Evolutionary conservation across 352 stramenopile genomes (phyloP).

Genomic region (Pythium aristosporum): DNA sequence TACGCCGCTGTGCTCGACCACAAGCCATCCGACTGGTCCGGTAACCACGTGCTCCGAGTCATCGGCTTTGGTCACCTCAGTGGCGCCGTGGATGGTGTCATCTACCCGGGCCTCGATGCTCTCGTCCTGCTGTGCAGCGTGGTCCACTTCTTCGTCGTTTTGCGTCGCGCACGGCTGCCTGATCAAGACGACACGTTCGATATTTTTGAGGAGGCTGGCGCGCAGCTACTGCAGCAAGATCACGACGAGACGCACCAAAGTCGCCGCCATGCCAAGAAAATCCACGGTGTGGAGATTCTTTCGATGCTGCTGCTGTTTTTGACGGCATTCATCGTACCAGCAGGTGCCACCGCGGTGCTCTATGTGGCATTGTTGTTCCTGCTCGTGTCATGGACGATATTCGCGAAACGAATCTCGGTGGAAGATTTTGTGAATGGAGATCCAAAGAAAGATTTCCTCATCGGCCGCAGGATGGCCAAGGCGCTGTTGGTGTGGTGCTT

Average conservation of each 20-base stretch:
- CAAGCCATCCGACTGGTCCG: conserved; percentile 15
- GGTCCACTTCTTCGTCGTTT: conserved; percentile 67
- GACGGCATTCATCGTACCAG: conserved; percentile 56
- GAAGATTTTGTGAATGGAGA: conserved; percentile 38
- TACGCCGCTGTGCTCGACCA: conserved; percentile 25
- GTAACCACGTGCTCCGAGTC: conserved; percentile 19
- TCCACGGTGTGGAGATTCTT: conserved; percentile 41
- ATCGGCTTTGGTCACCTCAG: conserved; percentile 51
- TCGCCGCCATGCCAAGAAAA: conserved; percentile 30
- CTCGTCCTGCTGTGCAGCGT: conserved; percentile 55
- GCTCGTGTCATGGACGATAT: conserved; percentile 71
- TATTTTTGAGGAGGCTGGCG: conserved; percentile 55
- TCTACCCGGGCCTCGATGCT: conserved; percentile 56
- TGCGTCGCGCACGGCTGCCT: conserved; percentile 36
- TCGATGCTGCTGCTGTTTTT: conserved; percentile 56
- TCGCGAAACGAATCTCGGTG: conserved; percentile 55
- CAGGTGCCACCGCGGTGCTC: conserved; percentile 49
- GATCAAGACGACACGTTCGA: conserved; percentile 40
- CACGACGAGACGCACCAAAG: conserved; percentile 30
- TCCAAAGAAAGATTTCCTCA: conserved; percentile 35
- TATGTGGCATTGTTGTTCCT: conserved; percentile 60
- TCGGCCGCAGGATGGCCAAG: conserved; percentile 40
- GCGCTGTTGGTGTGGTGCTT: conserved; percentile 48
- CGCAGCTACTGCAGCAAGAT: conserved; percentile 37
- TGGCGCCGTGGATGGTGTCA: conserved; percentile 34